Evolutionary conservation across 441 rosid species (phyloP), one percentile per base, ranked within the genome.

Genomic region (Bocquillonia castaneifolia): DNA sequence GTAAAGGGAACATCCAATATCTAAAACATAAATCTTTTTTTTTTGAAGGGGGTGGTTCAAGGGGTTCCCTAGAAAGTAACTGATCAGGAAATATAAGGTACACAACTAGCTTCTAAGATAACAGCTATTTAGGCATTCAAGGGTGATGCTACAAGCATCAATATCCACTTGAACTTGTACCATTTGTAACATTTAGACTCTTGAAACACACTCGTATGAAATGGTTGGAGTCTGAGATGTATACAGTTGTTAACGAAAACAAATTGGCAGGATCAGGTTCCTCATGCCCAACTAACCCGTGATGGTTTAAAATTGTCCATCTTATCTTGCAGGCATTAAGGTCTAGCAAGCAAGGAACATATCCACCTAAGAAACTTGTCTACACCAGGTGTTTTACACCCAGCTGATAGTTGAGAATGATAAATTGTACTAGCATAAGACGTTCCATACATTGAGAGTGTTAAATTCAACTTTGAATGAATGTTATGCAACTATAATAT

Each of bases 261-360:
- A 39, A 8, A 23, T 18, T 23, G 28, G 34, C 31, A 0, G 13
- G 40, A 14, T 40, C 51, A 28, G 14, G 20, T 51, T 18, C 20
- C 51, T 39, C 6, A 20, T 10, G 6, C 6, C 17, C 20, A 36
- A 36, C 23, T 6, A 3, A 9, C 40, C 45, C 63, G 48, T 37
- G 64, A 44, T 13, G 14, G 64, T 59, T 39, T 39, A 39, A 22
- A 2, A 59, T 59, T 59, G n/a, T 37, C 32, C 37, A 59, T 37
- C 48, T 37, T 14, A 59, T 23, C 64, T 13, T 60, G 32, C 10
- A 39, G 29, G 47, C 4, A 36, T 20, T 51, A 42, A 25, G 1
- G 6, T 26, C 14, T 0, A 26, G 32, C 39, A n/a, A 57, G 10
- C n/a, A n/a, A n/a, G n/a, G 13, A 17, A 23, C 15, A 25, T 10